Base-by-base conservation (phyloP, 305 asterid species). In the Striga hermonthica region DNA sequence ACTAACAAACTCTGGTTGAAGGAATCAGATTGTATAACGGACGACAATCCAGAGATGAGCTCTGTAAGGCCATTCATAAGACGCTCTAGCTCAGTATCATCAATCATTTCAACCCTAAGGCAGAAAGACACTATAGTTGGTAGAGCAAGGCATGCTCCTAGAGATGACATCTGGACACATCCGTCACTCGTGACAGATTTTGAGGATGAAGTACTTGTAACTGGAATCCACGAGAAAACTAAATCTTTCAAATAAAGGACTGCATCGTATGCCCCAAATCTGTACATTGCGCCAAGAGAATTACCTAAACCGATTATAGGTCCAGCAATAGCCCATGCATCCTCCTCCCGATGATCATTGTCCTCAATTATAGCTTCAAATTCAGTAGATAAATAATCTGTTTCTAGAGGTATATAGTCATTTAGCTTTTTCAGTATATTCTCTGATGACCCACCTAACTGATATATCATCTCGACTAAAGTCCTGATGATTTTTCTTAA, bases 261-360 rank as follows among this genome's bases (percentile, higher is more conserved):
- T 3, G 89, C 95, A 73, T 85, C 87, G 60, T 63, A 72, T 66
- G 79, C 86, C 65, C 95, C 97, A 10, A 89, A 82, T 68, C 92
- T 77, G 80, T 90, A 93, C 58, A 93, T 50, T 71, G 96, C 97
- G 71, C 80, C 84, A 65, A 88, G 75, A 74, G 95, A 85, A 76
- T 83, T 74, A 34, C 88, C 94, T 81, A 93, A 81, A 57, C 95
- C 99, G 72, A 93, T 78, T 16, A 90, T 65, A 72, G 89, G 91
- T 71, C 99, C 99, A 63, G 95, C 85, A 67, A 84, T 68, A 64
- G 88, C 89, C 97, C 96, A 93, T 72, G 83, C 75, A 75, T 90
- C 99, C 74, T 83, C 96, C 79, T 85, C 95, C 72, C 72, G 80
- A 58, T 75, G 62, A 74, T 79, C 83, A 73, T 53, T 66, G 57